Evolutionary conservation across 1,284 basidiomycete species (phyloP).

Genomic region (Malassezia sympodialis): DNA sequence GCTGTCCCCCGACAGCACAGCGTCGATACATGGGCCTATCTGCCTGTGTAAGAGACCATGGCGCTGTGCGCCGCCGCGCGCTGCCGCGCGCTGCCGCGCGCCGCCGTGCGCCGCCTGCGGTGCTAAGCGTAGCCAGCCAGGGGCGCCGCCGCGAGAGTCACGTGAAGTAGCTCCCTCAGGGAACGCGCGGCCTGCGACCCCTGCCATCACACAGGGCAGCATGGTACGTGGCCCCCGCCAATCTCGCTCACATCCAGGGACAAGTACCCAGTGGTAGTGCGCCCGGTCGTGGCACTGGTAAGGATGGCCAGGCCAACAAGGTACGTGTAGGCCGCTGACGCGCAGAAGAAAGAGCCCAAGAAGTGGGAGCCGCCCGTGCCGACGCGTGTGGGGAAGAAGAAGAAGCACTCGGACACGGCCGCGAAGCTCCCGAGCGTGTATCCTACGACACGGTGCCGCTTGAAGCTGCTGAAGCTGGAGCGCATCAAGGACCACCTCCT

Average conservation of each 20-base stretch:
- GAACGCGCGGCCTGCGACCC: slow-evolving; percentile 10
- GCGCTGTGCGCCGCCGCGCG: no score
- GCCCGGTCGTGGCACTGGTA: slow-evolving; percentile 30
- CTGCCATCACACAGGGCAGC: neutral
- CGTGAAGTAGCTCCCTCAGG: neutral
- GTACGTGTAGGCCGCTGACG: neutral
- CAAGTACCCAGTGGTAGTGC: slow-evolving; percentile 37
- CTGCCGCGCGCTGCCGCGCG: no score
- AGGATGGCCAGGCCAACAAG: slow-evolving; percentile 25
- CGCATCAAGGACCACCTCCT: slow-evolving; percentile 96
- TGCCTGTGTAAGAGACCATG: no score
- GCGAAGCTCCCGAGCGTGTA: slow-evolving; percentile 86
- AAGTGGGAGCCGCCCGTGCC: slow-evolving; percentile 99
- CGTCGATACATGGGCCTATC: neutral
- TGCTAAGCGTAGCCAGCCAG: no score
- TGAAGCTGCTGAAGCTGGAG: slow-evolving; percentile 90
- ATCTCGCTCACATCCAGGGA: slow-evolving; percentile 23
- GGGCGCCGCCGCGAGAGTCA: neutral
- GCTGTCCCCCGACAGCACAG: neutral
- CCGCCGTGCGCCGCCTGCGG: no score
- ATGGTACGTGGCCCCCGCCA: slow-evolving; percentile 3
- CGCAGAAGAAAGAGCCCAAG: slow-evolving; percentile 59
- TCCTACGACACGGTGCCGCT: slow-evolving; percentile 87
- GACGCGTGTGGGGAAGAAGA: slow-evolving; percentile 88
- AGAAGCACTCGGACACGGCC: slow-evolving; percentile 77